Evolutionary conservation across 164 flowering plant species (phyloP).

Genomic region (Berberis vulgaris): DNA sequence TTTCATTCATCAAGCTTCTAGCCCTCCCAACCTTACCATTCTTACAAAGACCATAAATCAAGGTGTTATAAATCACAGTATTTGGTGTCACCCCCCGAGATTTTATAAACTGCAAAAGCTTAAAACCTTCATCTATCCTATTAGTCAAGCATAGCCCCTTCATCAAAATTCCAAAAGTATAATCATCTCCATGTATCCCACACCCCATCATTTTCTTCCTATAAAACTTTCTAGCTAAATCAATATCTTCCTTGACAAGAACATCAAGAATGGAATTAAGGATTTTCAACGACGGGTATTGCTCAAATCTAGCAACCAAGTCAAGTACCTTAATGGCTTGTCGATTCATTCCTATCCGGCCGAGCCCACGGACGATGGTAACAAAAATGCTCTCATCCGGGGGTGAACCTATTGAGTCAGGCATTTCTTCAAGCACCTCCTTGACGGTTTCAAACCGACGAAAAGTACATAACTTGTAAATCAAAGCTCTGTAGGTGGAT

Average conservation of each 20-base stretch:
- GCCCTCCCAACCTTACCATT: constrained; percentile 81
- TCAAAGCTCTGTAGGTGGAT: constrained; percentile 67
- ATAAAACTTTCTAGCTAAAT: constrained; percentile 71
- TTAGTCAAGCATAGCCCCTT: constrained; percentile 87
- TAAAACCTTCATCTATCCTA: constrained; percentile 69
- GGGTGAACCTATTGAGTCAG: constrained; percentile 38
- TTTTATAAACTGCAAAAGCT: constrained; percentile 68
- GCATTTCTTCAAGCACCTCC: constrained; percentile 77
- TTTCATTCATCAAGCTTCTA: constrained; percentile 73
- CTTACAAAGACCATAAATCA: constrained; percentile 71
- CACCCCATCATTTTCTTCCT: constrained; percentile 65
- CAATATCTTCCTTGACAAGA: constrained; percentile 77
- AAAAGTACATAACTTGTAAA: constrained; percentile 63
- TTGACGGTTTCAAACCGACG: constrained; percentile 49
- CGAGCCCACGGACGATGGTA: constrained; percentile 58
- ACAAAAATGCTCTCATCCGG: constrained; percentile 74
- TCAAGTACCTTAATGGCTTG: constrained; percentile 46
- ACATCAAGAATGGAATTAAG: constrained; percentile 73
- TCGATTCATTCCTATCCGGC: constrained; percentile 43
- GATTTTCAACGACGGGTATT: constrained; percentile 53
- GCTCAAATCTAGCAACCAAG: constrained; percentile 32
- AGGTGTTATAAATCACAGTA: constrained; percentile 66
- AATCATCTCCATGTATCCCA: constrained; percentile 69
- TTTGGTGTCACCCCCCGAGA: constrained; percentile 37
- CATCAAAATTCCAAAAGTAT: constrained; percentile 75